These are phyloP conservation scores for Colletotrichum graminicola DNA, from an alignment of 2,329 filamentous ascomycete species.

Conservation along the genomic window DNA sequence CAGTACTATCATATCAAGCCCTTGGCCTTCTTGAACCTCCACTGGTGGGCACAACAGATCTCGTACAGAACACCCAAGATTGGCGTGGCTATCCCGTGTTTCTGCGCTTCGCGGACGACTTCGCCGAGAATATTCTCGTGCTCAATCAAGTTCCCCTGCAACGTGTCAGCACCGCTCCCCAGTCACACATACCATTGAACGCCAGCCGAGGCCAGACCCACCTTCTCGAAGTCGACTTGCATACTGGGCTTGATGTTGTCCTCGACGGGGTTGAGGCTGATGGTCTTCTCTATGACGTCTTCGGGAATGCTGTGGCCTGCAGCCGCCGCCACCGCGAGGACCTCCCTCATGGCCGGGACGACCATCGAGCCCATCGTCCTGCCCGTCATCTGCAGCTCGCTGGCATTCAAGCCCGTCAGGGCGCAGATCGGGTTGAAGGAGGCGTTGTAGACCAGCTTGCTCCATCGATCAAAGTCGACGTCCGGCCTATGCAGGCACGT, in stretches of 20 bases:
- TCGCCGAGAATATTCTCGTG: conserved; percentile 66
- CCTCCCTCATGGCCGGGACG: conserved; percentile 66
- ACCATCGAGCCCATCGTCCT: conserved; percentile 61
- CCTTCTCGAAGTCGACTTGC: conserved; percentile 64
- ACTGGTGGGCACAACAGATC: conserved; percentile 62
- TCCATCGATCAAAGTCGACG: conserved; percentile 60
- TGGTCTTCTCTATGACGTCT: conserved; percentile 58
- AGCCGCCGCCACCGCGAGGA: conserved; percentile 59
- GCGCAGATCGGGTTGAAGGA: conserved; percentile 66
- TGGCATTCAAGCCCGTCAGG: conserved; percentile 63
- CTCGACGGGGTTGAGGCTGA: conserved; percentile 62
- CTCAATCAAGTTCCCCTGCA: conserved; percentile 52
- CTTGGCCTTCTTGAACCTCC: conserved; percentile 58
- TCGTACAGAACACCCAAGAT: conserved; percentile 62
- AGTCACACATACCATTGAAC: too few relatives aligned
- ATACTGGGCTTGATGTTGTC: conserved; percentile 66
- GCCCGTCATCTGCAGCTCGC: conserved; percentile 60
- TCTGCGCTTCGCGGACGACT: conserved; percentile 61
- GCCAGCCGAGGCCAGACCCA: too few relatives aligned
- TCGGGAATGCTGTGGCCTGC: conserved; percentile 56
- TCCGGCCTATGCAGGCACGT: conserved; percentile 56
- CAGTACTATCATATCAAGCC: conserved; percentile 45
- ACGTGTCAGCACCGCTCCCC: background rate
- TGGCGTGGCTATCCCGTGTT: conserved; percentile 60
- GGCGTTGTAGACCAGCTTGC: conserved; percentile 64